Percentiles rank a stretch among this genome's conserved stretches.
phyloP scores from a whole-genome alignment of 495 filamentous ascomycete genomes.

The Penicillium lagena region DNA sequence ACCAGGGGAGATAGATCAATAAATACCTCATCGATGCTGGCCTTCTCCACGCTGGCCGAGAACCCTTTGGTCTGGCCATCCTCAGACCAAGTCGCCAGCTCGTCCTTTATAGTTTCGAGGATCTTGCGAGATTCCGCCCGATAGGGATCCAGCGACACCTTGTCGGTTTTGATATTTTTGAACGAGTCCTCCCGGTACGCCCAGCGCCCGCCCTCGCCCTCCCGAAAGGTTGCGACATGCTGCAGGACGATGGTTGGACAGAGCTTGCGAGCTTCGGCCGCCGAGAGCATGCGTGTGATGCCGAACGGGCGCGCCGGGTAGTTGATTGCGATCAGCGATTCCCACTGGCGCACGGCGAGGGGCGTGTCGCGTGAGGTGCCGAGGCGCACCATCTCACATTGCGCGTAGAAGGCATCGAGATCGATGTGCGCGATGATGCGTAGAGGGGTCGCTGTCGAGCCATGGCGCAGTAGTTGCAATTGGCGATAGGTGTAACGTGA shows the following conservation, averaged over 20 bases:
- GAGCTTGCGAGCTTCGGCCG: conserved; percentile 77
- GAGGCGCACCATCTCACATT: conserved; percentile 88
- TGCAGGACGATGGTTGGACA: conserved; percentile 82
- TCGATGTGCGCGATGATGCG: conserved; percentile 89
- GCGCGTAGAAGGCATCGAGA: conserved; percentile 96
- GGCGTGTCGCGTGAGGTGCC: conserved; percentile 67
- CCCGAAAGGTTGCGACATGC: conserved; percentile 92
- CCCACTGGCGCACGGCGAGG: conserved; percentile 77
- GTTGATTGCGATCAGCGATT: conserved; percentile 90
- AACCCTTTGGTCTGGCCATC: conserved; percentile 44
- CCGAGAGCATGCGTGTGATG: conserved; percentile 66
- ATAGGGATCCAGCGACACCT: conserved; percentile 92
- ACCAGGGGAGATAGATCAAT: conserved; percentile 82
- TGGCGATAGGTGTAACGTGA: conserved; percentile 83
- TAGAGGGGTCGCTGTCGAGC: conserved; percentile 66
- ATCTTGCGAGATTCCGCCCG: conserved; percentile 79
- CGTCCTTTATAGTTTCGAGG: conserved; percentile 71
- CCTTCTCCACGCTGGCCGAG: conserved; percentile 69
- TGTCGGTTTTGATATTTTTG: conserved; percentile 73
- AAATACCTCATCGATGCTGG: conserved; percentile 87
- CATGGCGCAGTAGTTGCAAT: conserved; percentile 65
- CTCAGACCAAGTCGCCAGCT: conserved; percentile 37
- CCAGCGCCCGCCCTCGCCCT: conserved; percentile 81
- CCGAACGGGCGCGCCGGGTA: conserved; percentile 81
- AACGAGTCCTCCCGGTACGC: conserved; percentile 77